A percentile compares a stretch with the other conserved stretches of the same genome.
phyloP scores from a whole-genome alignment of 2,329 filamentous ascomycete species.

The Chaetomium olivaceum region DNA sequence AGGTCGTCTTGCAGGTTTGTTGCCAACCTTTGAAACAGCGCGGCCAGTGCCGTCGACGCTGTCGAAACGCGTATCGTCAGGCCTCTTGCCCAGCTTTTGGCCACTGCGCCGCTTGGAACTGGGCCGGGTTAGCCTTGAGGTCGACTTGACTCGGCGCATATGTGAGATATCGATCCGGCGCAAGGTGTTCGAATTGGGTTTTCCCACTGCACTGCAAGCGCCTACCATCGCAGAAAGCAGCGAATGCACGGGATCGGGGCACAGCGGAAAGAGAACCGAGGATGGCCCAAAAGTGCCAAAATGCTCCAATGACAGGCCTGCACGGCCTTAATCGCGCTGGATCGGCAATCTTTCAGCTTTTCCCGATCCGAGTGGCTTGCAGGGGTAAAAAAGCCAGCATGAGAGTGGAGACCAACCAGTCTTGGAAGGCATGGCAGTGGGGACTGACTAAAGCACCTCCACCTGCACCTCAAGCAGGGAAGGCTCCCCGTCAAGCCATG shows the following conservation, averaged over 20 bases:
- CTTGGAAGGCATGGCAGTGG: not conserved
- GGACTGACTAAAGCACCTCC: not conserved
- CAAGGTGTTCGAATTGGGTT: not conserved
- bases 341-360: slow-evolving; percentile 19
- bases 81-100: not conserved
- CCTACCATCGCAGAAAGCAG: not conserved
- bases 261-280: not conserved
- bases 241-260: slow-evolving; percentile 7
- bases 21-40: slow-evolving; percentile 6
- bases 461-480: not conserved
- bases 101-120: not conserved
- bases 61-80: slow-evolving; percentile 3
- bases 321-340: not conserved
- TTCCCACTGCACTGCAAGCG: not conserved
- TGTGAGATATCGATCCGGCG: not conserved
- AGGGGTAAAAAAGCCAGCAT: not conserved
- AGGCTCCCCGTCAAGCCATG: too few species aligned
- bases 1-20: not conserved
- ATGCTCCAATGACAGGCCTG: slow-evolving; percentile 3
- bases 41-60: not conserved
- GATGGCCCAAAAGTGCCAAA: not conserved
- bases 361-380: slow-evolving; percentile 1
- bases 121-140: too few species aligned
- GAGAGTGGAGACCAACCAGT: not conserved
- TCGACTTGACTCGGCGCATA: not conserved